Percentiles rank a stretch among this genome's conserved stretches.
Conservation (phyloP, 306 rosid genomes). For the Coriaria nepalensis region DNA sequence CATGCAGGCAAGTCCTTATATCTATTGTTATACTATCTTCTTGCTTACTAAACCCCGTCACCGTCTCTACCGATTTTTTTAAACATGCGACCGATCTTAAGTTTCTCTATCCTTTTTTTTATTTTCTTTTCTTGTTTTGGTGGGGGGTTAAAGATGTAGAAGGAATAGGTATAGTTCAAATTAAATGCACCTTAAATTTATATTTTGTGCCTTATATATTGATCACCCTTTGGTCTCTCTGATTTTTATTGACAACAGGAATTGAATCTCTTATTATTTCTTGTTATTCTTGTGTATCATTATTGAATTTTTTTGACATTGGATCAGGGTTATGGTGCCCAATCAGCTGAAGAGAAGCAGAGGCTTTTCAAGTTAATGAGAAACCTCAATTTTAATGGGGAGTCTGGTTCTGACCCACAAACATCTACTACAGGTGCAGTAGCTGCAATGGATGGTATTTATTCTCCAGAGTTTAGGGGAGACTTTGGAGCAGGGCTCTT, state of each 20-base stretch:
- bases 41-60: too few relatives aligned
- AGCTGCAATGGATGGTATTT: slow-evolving; percentile 46
- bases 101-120: too few relatives aligned
- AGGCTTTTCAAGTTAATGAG: slow-evolving; percentile 84
- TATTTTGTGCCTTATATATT: too few relatives aligned
- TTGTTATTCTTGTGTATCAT: not conserved
- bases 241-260: too few relatives aligned
- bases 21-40: not conserved
- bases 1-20: slow-evolving; percentile 52
- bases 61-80: not conserved
- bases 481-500: slow-evolving; percentile 95
- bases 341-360: slow-evolving; percentile 94
- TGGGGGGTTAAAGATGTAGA: too few relatives aligned
- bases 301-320: slow-evolving; percentile 15
- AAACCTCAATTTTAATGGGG: slow-evolving; percentile 86
- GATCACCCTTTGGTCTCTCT: too few relatives aligned
- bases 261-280: too few relatives aligned
- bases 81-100: too few relatives aligned
- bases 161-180: too few relatives aligned
- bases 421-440: slow-evolving; percentile 50
- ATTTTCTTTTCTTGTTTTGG: too few relatives aligned
- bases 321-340: slow-evolving; percentile 76
- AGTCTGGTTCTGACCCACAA: slow-evolving; percentile 70
- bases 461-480: slow-evolving; percentile 84
- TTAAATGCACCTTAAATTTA: too few relatives aligned